Percentiles rank a stretch among this genome's conserved stretches.
Conservation (phyloP, 495 filamentous ascomycete species). For the Penicillium paradoxum region DNA sequence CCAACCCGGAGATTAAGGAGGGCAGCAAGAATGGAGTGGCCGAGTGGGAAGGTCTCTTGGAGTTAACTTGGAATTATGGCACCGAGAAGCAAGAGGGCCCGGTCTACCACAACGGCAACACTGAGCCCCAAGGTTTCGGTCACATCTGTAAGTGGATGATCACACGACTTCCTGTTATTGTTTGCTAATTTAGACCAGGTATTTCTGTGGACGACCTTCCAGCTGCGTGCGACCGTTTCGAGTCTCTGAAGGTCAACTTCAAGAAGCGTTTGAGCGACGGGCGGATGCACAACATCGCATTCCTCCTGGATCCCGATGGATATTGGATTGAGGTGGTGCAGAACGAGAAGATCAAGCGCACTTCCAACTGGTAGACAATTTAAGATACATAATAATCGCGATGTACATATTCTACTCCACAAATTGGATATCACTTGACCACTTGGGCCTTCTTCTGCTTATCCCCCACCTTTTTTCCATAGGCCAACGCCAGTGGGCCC, state of each 20-base stretch:
- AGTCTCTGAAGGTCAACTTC: conserved; percentile 76
- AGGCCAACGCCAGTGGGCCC: conserved; percentile 19
- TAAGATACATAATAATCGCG: neutral
- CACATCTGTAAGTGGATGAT: conserved; percentile 64
- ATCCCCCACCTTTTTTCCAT: conserved; percentile 16
- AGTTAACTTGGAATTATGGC: conserved; percentile 95
- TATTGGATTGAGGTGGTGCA: conserved; percentile 93
- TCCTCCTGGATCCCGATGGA: conserved; percentile 85
- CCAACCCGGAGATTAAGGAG: conserved; percentile 45
- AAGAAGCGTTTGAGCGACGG: conserved; percentile 93
- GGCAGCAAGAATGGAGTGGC: conserved; percentile 53
- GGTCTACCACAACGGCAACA: conserved; percentile 89
- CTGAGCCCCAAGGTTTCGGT: conserved; percentile 87
- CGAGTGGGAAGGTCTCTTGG: conserved; percentile 74
- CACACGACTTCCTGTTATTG: conserved; percentile 76
- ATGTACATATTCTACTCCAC: neutral
- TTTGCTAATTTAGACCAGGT: conserved; percentile 45
- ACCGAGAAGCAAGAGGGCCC: conserved; percentile 84
- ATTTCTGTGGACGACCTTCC: conserved; percentile 87
- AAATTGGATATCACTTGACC: conserved; percentile 4
- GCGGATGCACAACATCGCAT: conserved; percentile 91
- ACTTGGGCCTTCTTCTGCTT: conserved; percentile 1
- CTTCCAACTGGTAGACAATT: conserved; percentile 41
- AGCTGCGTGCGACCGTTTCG: conserved; percentile 79
- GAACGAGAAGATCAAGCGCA: conserved; percentile 50